Base-by-base conservation (phyloP, 1,139 yeast genomes). In the Geotrichum phurueaensis region DNA sequence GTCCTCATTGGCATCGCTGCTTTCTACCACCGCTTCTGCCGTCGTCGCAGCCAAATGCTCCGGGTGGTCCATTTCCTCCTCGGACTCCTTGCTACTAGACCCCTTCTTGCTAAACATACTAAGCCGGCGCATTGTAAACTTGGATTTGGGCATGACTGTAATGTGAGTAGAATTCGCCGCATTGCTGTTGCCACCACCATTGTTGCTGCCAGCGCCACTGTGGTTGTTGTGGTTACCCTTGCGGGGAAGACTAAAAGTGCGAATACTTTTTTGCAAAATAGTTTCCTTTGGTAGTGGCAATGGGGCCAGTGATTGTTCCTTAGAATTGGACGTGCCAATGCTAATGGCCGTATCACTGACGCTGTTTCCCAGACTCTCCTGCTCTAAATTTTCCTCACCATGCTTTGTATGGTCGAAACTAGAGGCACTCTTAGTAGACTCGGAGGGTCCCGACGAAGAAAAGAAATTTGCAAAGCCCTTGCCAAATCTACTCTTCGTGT, bases 251-350 rank as follows among this genome's bases (percentile, higher is more conserved):
- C 67, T 66, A 29, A 70, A 67, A 6, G 70, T 66, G n/a, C 73
- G 64, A 66, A 70, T 70, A 23, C 72, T 64, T 63, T 71, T 70
- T 59, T 70, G 73, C 33, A 71, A 62, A 57, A 70, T 65, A 48
- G 61, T 65, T 29, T 66, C 69, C 48, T 65, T 63, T 5, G 56
- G 53, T 10, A 29, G 33, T 7, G 58, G 50, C n/a, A 31, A 31
- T 2, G 57, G 60, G 13, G 29, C 36, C 27, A 39, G 15, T 1
- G 60, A 27, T 9, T 66, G 62, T 2, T 64, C 66, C 36, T 49
- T 60, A 18, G 69, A 62, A 49, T 43, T 48, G 33, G 49, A 49
- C 12, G 56, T 52, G 23, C 54, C 51, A 43, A 57, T 43, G 25
- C 59, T 56, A 18, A 58, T n/a, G 2, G 56, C 60, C 10, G 53